These are phyloP conservation scores for Cryptococcus sp. DNA, from an alignment of 1,284 basidiomycete genomes.

Conservation along the genomic window DNA sequence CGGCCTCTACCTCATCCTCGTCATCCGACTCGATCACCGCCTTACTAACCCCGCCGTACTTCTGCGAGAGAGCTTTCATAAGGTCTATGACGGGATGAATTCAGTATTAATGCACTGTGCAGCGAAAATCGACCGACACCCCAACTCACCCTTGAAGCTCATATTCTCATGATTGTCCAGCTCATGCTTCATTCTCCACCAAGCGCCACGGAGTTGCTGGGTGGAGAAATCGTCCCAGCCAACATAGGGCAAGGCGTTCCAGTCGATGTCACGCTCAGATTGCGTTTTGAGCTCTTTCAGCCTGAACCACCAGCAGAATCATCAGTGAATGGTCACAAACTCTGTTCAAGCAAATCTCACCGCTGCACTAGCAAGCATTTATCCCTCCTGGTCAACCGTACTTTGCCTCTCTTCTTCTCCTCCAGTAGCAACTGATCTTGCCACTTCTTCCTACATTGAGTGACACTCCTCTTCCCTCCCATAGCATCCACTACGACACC, in stretches of 20 bases:
- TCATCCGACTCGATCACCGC: conserved; percentile 1
- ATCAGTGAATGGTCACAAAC: too few species aligned
- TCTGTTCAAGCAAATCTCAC: not conserved
- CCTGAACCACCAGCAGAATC: not conserved
- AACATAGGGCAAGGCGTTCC: not conserved
- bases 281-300: not conserved
- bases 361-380: not conserved
- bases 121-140: not conserved
- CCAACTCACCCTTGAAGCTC: not conserved
- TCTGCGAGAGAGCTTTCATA: not conserved
- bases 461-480: conserved; percentile 14
- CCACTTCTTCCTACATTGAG: conserved; percentile 21
- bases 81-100: not conserved
- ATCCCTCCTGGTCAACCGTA: conserved; percentile 5
- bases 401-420: conserved; percentile 3
- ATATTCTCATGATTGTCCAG: not conserved
- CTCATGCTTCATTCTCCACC: not conserved
- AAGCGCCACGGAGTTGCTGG: not conserved
- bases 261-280: not conserved
- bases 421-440: conserved; percentile 6
- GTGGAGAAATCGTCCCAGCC: not conserved
- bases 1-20: not conserved
- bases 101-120: not conserved
- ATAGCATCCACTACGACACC: conserved; percentile 14
- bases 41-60: not conserved